phyloP scores from a whole-genome alignment of 441 rosid genomes.

The Gossypium davidsonii region DNA sequence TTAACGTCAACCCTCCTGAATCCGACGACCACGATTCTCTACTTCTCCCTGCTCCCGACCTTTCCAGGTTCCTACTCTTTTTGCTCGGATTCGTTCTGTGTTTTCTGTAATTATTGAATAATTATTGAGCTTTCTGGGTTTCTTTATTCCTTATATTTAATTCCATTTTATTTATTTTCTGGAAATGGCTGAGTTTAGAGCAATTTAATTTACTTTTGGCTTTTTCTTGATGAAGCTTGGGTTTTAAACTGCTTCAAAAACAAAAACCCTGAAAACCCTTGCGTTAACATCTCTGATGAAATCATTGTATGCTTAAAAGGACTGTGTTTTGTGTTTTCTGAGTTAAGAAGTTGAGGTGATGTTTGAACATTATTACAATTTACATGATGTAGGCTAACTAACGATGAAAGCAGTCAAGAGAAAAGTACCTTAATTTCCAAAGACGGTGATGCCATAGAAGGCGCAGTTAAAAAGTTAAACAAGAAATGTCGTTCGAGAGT shows the following conservation, averaged over 20 bases:
- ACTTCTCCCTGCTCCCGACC: constrained; percentile 28
- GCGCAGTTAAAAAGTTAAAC: constrained; percentile 46
- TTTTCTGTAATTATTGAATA: neutral
- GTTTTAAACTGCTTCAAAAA: neutral
- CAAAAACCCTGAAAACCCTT: neutral
- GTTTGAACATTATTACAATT: constrained; percentile 1
- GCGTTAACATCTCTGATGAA: neutral
- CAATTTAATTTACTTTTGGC: neutral
- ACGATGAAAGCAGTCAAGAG: constrained; percentile 54
- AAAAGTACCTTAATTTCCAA: constrained; percentile 35
- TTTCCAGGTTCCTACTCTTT: constrained; percentile 32
- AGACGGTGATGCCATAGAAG: constrained; percentile 48
- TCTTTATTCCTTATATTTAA: neutral
- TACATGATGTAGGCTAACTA: constrained; percentile 30
- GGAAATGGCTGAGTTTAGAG: neutral
- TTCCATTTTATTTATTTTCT: neutral
- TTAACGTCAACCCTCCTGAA: constrained; percentile 80
- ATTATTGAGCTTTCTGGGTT: neutral
- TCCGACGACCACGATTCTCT: constrained; percentile 45
- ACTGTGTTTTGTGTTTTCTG: neutral
- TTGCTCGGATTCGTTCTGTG: neutral
- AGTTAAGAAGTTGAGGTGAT: constrained; percentile 1
- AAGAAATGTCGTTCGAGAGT: constrained; percentile 63
- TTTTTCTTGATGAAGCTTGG: neutral
- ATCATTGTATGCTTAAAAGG: neutral